Evolutionary conservation across 495 filamentous ascomycete species (phyloP), one percentile per base, ranked within the genome.

Genomic region (Wilcoxina mikolae): DNA sequence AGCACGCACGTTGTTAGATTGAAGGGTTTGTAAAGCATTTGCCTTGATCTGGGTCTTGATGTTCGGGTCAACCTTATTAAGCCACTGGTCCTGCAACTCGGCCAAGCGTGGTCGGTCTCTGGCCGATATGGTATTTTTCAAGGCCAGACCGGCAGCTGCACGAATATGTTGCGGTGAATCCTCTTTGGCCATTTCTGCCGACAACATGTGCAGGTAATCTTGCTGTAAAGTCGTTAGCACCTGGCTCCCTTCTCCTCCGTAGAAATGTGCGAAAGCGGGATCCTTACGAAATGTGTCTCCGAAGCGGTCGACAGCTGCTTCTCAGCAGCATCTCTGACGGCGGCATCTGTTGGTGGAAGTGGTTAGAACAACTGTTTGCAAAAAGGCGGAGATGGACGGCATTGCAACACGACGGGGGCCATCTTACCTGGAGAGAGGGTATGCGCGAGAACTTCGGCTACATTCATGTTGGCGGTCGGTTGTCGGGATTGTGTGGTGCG

Each of bases 121-220:
- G 56, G 89, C 84, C 48, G 84, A 84, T 70, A 98, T 94, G 61
- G 91, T 80, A 74, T 98, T 98, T 74, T 98, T 98, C 64, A 98
- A 71, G 45, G 90, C 88, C 60, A 98, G 79, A 83, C 87, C 91
- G 54, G 91, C 91, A 53, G 91, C 89, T 52, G 82, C 80, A 75
- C 91, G 81, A 61, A 95, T 86, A 68, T 84, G 82, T 42, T 84
- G 72, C 57, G 85, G 76, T 59, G 83, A 79, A 53, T 77, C 76
- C 60, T 96, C 93, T 72, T 94, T 95, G 61, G 89, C 89, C 58
- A 98, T 80, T 68, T 91, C 87, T 71, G 85, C 80, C 49, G 85
- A 87, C 60, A 98, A 83, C 53, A 88, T 91, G 58, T 80, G 75
- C 55, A 98, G 79, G 72, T 98, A 98, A 70, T 78, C 76, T 55